phyloP scores from a whole-genome alignment of 305 asterid species.

The Stenogyne calaminthoides region DNA sequence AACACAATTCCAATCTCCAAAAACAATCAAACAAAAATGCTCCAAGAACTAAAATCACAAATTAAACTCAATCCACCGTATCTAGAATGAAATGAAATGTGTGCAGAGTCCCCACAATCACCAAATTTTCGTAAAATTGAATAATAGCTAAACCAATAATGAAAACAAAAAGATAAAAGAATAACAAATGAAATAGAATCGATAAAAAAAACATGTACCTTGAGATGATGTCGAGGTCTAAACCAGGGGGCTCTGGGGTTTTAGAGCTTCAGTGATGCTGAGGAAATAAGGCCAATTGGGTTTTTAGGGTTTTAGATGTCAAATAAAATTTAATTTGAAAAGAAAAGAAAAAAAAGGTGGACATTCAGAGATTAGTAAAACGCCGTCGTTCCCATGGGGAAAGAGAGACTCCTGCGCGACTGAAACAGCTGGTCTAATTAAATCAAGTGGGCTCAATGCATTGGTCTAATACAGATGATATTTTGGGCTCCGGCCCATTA shows the following conservation, averaged over 20 bases:
- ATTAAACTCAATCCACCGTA: neutral
- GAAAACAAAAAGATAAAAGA: neutral
- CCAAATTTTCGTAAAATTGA: neutral
- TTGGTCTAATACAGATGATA: neutral
- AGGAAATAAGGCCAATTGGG: neutral
- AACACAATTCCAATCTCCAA: constrained; percentile 3
- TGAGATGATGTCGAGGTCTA: constrained; percentile 2
- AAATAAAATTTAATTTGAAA: neutral
- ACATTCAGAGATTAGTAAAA: neutral
- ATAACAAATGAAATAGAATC: neutral
- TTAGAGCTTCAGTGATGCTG: constrained; percentile 1
- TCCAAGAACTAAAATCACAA: neutral
- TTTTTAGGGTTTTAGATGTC: constrained; percentile 3
- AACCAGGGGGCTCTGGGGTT: constrained; percentile 23
- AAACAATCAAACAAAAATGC: neutral
- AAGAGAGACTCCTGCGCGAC: too few species aligned
- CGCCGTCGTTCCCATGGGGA: neutral
- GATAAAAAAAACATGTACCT: constrained; percentile 12
- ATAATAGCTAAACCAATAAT: neutral
- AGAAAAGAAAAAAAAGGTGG: neutral
- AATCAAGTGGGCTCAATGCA: neutral
- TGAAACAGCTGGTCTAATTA: too few species aligned
- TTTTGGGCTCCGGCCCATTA: neutral
- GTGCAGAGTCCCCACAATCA: neutral
- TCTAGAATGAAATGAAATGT: neutral